These are phyloP conservation scores for Diaporthe aspalathi DNA, from an alignment of 2,329 filamentous ascomycete genomes.

Conservation along the genomic window DNA sequence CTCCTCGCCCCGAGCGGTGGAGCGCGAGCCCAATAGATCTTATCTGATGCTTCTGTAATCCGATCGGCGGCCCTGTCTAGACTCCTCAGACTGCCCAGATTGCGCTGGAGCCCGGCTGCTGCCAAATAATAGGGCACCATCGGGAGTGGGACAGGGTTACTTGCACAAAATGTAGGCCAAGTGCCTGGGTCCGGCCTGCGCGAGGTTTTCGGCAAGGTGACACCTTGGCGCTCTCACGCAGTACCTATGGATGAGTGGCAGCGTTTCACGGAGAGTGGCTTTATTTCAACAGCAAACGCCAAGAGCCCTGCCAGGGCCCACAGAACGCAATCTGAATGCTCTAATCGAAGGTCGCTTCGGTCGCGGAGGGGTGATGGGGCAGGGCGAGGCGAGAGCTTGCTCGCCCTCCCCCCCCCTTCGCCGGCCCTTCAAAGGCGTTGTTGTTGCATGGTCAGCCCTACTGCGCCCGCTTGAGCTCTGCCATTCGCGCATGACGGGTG, in stretches of 20 bases:
- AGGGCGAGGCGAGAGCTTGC: neutral
- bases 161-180: neutral
- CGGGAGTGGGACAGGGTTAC: neutral
- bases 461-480: constrained; percentile 16
- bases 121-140: neutral
- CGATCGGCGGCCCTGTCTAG: neutral
- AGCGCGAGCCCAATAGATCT: constrained; percentile 10
- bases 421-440: too few species aligned
- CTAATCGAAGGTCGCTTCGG: neutral
- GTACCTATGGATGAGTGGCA: neutral
- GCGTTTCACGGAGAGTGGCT: constrained; percentile 27
- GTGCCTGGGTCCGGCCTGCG: constrained; percentile 11
- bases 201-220: constrained; percentile 8
- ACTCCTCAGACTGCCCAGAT: too few species aligned
- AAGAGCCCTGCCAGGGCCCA: neutral
- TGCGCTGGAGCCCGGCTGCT: neutral
- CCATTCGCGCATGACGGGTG: constrained; percentile 10
- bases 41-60: constrained; percentile 13
- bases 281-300: constrained; percentile 28
- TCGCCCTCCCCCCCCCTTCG: neutral
- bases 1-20: constrained; percentile 1
- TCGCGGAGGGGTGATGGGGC: neutral
- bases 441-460: constrained; percentile 21
- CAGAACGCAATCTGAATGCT: neutral
- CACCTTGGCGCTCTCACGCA: constrained; percentile 1